A percentile compares a stretch with the other conserved stretches of the same genome.
phyloP scores from a whole-genome alignment of 208 protist species.

The Wallacemonas sp. region DNA sequence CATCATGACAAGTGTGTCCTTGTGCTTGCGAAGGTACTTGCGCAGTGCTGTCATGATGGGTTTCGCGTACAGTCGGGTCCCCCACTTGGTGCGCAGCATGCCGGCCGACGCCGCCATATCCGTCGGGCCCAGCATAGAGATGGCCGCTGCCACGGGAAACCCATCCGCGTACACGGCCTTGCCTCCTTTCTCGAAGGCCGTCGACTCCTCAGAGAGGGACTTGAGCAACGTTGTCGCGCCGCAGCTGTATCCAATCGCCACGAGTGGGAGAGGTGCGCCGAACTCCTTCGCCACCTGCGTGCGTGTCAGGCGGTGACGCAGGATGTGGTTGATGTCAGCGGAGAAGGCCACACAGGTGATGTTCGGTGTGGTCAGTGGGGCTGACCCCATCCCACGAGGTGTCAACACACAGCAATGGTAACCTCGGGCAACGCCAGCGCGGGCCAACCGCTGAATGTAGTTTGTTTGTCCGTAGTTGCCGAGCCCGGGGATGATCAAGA shows the following conservation, averaged over 20 bases:
- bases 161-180: conserved; percentile 14
- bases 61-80: conserved; percentile 9
- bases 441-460: conserved; percentile 38
- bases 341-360: conserved; percentile 50
- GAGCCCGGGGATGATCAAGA: conserved; percentile 48
- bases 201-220: conserved; percentile 35
- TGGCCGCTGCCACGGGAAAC: conserved; percentile 18
- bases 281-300: conserved; percentile 15
- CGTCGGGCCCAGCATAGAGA: conserved; percentile 38
- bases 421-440: conserved; percentile 10
- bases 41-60: conserved; percentile 10
- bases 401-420: conserved; percentile 50
- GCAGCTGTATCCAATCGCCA: conserved; percentile 49
- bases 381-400: conserved; percentile 56
- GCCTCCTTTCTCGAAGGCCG: conserved; percentile 7
- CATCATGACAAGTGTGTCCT: conserved; percentile 2
- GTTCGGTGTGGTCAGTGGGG: conserved; percentile 33
- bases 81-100: not conserved
- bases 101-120: conserved; percentile 30
- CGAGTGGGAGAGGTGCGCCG: conserved; percentile 25
- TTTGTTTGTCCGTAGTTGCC: conserved; percentile 40
- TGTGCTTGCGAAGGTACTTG: conserved; percentile 27
- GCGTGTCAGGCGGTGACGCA: conserved; percentile 20
- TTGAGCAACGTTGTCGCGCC: conserved; percentile 37
- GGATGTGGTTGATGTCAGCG: conserved; percentile 21